Base-by-base conservation (phyloP, 2,329 filamentous ascomycete genomes). In the Elsinoe ampelina region DNA sequence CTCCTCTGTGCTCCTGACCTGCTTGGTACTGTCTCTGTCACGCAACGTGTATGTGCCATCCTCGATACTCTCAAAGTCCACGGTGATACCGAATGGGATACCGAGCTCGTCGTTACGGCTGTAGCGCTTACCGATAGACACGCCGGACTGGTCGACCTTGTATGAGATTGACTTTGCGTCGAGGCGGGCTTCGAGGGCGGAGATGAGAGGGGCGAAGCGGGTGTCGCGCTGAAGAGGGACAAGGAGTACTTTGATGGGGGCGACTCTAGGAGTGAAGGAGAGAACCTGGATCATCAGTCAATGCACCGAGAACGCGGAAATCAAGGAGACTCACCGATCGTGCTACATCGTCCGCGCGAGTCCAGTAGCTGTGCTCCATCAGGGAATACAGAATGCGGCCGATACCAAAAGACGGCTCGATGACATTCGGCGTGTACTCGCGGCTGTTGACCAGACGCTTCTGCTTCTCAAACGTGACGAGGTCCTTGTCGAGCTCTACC, bases 321-420 rank as follows among this genome's bases (percentile, higher is more conserved):
- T 8, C 19, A 20, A 41, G 15, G 15, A 35, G n/a, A 83, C 86
- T 80, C 84, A 92, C 89, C 73, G 87, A 86, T 70, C 91, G 87
- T 55, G 89, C 85, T 71, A 93, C 90, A 63, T 92, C 87, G 61
- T 81, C 84, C 63, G 84, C 85, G 62, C 93, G 87, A 55, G 85
- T 89, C 92, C 93, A 98, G 81, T 91, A 98, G 70, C 82, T 84
- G 74, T 98, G 93, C 76, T 98, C 93, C 68, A 95, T 87, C 66
- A 98, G 76, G 59, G 87, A 85, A 77, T 95, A 97, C 58, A 97
- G 77, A 61, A 97, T 96, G 65, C 92, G 84, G 59, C 92, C 93
- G 67, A 97, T 95, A 77, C 92, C 92, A 66, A 97, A 98, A 0
- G 92, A 97, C 1, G 92, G 93, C 76, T 98, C 93, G 64, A 97